A percentile compares a stretch with the other conserved stretches of the same genome.
These are phyloP conservation scores for Clitoria ternatea DNA, from an alignment of 306 rosid genomes.

Conservation along the genomic window DNA sequence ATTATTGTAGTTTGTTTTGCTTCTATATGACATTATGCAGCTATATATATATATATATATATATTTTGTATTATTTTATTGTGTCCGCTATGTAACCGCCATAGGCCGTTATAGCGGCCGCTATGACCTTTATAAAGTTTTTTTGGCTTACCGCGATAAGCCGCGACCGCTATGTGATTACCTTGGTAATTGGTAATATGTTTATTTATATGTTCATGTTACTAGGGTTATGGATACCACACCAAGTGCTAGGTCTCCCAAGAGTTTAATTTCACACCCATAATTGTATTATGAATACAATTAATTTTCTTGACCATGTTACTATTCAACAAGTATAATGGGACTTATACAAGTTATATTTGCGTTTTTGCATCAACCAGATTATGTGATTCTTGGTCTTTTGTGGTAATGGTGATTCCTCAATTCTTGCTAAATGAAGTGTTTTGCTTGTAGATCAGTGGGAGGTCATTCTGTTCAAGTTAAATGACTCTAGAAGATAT, in stretches of 20 bases:
- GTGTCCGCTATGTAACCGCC: no score
- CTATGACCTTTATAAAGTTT: no score
- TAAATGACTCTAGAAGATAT: constrained; percentile 81
- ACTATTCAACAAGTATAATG: neutral
- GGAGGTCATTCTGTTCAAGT: constrained; percentile 64
- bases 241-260: neutral
- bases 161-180: no score
- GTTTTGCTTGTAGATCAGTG: constrained; percentile 57
- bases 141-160: no score
- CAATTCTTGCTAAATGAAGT: constrained; percentile 16
- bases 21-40: no score
- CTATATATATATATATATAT: no score
- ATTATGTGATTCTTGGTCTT: neutral
- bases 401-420: constrained; percentile 9
- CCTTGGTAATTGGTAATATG: neutral
- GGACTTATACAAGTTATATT: constrained; percentile 10
- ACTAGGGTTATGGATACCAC: neutral
- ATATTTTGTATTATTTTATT: no score
- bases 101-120: no score
- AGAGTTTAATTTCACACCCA: neutral
- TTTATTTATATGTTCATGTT: neutral
- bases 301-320: neutral
- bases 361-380: neutral
- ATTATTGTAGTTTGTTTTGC: no score
- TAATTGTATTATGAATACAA: neutral